A percentile compares a stretch with the other conserved stretches of the same genome.
phyloP scores from a whole-genome alignment of 2,329 filamentous ascomycete species.

The Fusarium camptoceras region DNA sequence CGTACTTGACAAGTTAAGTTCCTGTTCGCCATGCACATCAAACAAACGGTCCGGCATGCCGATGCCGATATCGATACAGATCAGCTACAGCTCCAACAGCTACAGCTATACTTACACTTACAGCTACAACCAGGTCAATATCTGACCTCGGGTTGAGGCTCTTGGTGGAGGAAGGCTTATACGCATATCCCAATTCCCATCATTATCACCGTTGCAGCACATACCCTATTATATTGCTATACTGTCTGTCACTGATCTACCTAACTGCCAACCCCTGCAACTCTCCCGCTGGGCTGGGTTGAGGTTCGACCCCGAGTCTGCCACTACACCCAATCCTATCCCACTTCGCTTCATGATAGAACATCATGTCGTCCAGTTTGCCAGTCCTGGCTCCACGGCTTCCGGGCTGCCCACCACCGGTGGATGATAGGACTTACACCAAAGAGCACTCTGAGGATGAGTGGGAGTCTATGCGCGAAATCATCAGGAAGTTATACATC shows the following conservation, averaged over 20 bases:
- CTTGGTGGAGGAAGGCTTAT: constrained; percentile 24
- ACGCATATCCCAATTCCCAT: constrained; percentile 9
- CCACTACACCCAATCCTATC: constrained; percentile 7
- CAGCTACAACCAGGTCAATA: not conserved
- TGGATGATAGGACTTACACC: constrained; percentile 45
- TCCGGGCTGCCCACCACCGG: constrained; percentile 44
- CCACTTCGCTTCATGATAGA: constrained; percentile 31
- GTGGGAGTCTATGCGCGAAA: constrained; percentile 50
- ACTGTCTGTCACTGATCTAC: constrained; percentile 19
- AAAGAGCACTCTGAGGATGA: constrained; percentile 54
- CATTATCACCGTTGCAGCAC: constrained; percentile 19
- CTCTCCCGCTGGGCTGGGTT: not conserved
- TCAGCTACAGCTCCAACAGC: constrained; percentile 1
- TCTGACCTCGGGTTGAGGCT: constrained; percentile 16
- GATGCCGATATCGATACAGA: constrained; percentile 24
- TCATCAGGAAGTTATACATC: constrained; percentile 52
- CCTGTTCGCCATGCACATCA: constrained; percentile 43
- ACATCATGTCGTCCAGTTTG: constrained; percentile 45
- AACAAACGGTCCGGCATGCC: constrained; percentile 44
- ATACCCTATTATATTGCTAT: not conserved
- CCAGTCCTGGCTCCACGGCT: constrained; percentile 52
- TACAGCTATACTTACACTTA: not conserved
- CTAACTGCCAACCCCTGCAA: not conserved
- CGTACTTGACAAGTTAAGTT: constrained; percentile 41
- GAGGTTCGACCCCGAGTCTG: not conserved